Evolutionary conservation across 2,329 filamentous ascomycete species (phyloP).

Genomic region (Trichophyton equinum): DNA sequence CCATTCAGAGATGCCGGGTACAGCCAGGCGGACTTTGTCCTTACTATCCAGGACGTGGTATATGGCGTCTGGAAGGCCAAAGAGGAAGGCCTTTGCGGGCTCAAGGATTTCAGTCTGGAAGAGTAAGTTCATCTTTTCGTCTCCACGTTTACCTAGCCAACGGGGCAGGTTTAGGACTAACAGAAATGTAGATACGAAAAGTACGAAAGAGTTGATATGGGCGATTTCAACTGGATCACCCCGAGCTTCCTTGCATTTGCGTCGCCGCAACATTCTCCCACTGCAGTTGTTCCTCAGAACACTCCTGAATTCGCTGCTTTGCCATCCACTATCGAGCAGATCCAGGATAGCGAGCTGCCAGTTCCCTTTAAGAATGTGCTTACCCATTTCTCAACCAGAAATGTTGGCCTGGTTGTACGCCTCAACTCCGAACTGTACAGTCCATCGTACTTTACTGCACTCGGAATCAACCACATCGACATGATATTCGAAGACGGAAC

Average conservation of each 20-base stretch:
- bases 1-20: constrained; percentile 97
- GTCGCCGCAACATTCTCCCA: constrained; percentile 74
- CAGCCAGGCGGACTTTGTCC: constrained; percentile 91
- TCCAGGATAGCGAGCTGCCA: constrained; percentile 60
- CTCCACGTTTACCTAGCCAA: background rate
- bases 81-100: constrained; percentile 78
- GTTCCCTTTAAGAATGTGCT: constrained; percentile 93
- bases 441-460: constrained; percentile 87
- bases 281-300: constrained; percentile 56
- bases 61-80: constrained; percentile 99
- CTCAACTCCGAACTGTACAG: constrained; percentile 94
- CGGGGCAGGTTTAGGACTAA: background rate
- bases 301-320: constrained; percentile 63
- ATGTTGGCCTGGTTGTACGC: constrained; percentile 86
- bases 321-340: constrained; percentile 61
- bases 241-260: constrained; percentile 93
- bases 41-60: constrained; percentile 93
- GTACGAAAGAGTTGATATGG: constrained; percentile 91
- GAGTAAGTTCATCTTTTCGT: constrained; percentile 42
- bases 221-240: constrained; percentile 99
- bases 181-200: constrained; percentile 57
- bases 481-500: constrained; percentile 99
- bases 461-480: constrained; percentile 90
- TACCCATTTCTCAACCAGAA: constrained; percentile 71
- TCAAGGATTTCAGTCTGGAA: constrained; percentile 90